Percentiles rank a stretch among this genome's conserved stretches.
phyloP scores from a whole-genome alignment of 495 filamentous ascomycete species.

The Aspergillus indologenus region DNA sequence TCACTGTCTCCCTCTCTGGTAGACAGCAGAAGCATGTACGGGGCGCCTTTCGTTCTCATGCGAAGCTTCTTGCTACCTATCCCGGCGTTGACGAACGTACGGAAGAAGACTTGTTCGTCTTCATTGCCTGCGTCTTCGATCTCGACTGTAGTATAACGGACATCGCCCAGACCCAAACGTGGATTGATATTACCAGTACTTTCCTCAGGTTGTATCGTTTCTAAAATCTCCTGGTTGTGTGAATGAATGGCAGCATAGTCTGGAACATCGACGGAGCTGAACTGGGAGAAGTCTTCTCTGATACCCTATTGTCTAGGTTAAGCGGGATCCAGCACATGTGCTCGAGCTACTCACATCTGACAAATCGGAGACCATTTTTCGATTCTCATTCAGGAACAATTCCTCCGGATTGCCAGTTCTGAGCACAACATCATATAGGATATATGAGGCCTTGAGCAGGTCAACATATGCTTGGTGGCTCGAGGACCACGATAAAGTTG shows the following conservation, averaged over 20 bases:
- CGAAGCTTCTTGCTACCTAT: constrained; percentile 40
- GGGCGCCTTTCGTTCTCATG: constrained; percentile 37
- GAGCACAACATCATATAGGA: constrained; percentile 38
- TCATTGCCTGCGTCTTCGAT: constrained; percentile 39
- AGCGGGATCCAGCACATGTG: neutral
- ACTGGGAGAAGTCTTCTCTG: constrained; percentile 34
- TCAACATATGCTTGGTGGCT: constrained; percentile 40
- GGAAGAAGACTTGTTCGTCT: constrained; percentile 38
- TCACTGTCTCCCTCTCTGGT: constrained; percentile 40
- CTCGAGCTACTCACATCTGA: constrained; percentile 28
- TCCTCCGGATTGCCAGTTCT: constrained; percentile 24
- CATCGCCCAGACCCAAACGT: constrained; percentile 27
- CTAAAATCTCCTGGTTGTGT: constrained; percentile 39
- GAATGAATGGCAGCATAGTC: constrained; percentile 22
- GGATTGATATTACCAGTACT: constrained; percentile 19
- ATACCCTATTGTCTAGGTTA: constrained; percentile 27
- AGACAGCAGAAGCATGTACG: constrained; percentile 42
- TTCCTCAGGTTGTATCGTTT: constrained; percentile 36
- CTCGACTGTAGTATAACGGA: constrained; percentile 37
- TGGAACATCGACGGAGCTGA: constrained; percentile 29
- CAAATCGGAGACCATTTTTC: constrained; percentile 39
- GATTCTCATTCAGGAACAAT: constrained; percentile 35
- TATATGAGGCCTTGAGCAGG: constrained; percentile 43
- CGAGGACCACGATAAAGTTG: constrained; percentile 22
- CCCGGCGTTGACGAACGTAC: constrained; percentile 42